phyloP scores from a whole-genome alignment of 2,329 filamentous ascomycete genomes.

The Nemania sp. region DNA sequence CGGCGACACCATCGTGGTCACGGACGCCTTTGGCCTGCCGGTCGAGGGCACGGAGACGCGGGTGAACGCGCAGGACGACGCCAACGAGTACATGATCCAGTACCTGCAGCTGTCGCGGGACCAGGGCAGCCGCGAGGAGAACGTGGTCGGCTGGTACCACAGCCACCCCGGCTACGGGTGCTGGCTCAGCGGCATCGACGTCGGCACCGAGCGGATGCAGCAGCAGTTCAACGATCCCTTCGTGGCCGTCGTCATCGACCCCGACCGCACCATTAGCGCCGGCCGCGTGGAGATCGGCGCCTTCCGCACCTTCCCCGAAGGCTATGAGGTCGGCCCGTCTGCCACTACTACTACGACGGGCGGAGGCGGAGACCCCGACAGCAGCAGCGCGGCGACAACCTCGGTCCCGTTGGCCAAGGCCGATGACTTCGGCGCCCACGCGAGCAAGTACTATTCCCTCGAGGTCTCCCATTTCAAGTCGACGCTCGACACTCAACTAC shows the following conservation, averaged over 20 bases:
- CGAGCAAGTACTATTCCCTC: conserved; percentile 88
- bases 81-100: conserved; percentile 95
- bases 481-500: conserved; percentile 84
- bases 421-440: conserved; percentile 94
- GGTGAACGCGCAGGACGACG: conserved; percentile 95
- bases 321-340: conserved; percentile 67
- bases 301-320: conserved; percentile 88
- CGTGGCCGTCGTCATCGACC: conserved; percentile 95
- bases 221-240: conserved; percentile 91
- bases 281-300: conserved; percentile 98
- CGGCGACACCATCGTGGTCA: conserved; percentile 87
- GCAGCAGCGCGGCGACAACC: conserved; percentile 12
- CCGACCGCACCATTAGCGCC: conserved; percentile 91
- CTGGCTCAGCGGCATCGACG: conserved; percentile 97
- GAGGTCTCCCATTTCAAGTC: conserved; percentile 96
- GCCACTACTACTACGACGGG: not conserved
- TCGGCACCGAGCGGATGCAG: conserved; percentile 86
- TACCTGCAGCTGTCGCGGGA: conserved; percentile 83
- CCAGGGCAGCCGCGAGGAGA: conserved; percentile 80
- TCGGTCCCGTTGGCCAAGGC: conserved; percentile 92
- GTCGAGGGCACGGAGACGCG: conserved; percentile 99
- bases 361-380: conserved; percentile 56
- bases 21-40: conserved; percentile 91
- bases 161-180: conserved; percentile 97
- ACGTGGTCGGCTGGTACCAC: conserved; percentile 98